Evolutionary conservation across 257 asterid species (phyloP).

Genomic region (Rubia yunnanensis): DNA sequence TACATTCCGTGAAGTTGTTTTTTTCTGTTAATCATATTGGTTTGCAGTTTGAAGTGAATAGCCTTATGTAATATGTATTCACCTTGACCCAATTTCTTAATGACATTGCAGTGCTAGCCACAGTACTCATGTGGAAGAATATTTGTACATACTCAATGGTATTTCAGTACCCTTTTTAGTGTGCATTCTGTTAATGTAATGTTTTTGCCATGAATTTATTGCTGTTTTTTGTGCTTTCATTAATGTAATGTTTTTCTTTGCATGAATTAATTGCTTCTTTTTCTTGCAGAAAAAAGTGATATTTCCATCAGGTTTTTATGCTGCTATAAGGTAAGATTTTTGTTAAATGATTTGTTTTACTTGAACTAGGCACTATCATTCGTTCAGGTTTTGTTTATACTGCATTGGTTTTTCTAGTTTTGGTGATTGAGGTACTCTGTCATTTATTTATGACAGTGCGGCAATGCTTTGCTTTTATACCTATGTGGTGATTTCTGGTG

Average conservation of each 20-base stretch:
- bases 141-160: constrained; percentile 67
- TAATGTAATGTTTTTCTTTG: not conserved
- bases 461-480: constrained; percentile 84
- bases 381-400: not conserved
- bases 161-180: constrained; percentile 10
- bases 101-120: constrained; percentile 58
- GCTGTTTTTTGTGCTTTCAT: constrained; percentile 19
- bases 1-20: not conserved
- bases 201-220: constrained; percentile 11
- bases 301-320: constrained; percentile 59
- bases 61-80: not conserved
- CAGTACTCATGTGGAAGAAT: constrained; percentile 59
- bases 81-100: not conserved
- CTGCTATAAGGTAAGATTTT: constrained; percentile 49
- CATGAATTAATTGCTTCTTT: constrained; percentile 4
- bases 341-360: not conserved
- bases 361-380: not conserved
- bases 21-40: not conserved
- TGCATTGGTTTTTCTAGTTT: not conserved
- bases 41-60: not conserved
- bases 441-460: constrained; percentile 35
- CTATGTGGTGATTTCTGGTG: constrained; percentile 66
- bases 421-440: constrained; percentile 2
- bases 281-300: constrained; percentile 40
- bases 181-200: not conserved